Percentiles rank a stretch among this genome's conserved stretches.
Evolutionary conservation across 345 rosid species (phyloP).

Genomic region (Microthlaspi erraticum): DNA sequence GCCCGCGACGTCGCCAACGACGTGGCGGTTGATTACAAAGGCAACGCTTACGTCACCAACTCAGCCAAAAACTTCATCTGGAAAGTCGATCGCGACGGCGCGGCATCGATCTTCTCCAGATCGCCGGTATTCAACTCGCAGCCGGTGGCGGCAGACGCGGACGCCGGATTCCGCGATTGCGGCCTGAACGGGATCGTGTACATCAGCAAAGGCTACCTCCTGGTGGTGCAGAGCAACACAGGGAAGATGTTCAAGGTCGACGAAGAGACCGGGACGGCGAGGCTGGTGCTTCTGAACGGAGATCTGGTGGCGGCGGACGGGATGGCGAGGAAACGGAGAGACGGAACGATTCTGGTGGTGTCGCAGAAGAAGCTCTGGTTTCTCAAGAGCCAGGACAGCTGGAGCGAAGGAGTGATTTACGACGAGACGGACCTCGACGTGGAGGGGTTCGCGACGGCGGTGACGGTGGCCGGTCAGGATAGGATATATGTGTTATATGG

Average conservation of each 20-base stretch:
- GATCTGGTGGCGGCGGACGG: slow-evolving; percentile 68
- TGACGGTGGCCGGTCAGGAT: slow-evolving; percentile 58
- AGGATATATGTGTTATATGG: slow-evolving; percentile 84
- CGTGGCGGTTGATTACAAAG: slow-evolving; percentile 70
- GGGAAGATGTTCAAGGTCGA: slow-evolving; percentile 89
- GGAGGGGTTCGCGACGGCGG: slow-evolving; percentile 66
- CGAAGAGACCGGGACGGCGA: slow-evolving; percentile 66
- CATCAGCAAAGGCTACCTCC: slow-evolving; percentile 75
- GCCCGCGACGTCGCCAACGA: slow-evolving; percentile 61
- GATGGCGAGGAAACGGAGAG: slow-evolving; percentile 58
- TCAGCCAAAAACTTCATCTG: slow-evolving; percentile 83
- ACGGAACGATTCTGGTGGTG: slow-evolving; percentile 73
- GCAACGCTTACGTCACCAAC: slow-evolving; percentile 88
- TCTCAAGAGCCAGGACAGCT: slow-evolving; percentile 70
- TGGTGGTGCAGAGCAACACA: slow-evolving; percentile 84
- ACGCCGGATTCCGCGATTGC: slow-evolving; percentile 49
- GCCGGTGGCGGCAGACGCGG: slow-evolving; percentile 50
- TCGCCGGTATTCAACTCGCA: slow-evolving; percentile 54
- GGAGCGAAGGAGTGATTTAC: slow-evolving; percentile 75
- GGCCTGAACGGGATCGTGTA: slow-evolving; percentile 81
- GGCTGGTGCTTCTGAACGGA: slow-evolving; percentile 53
- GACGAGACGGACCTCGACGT: slow-evolving; percentile 69
- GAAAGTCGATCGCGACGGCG: slow-evolving; percentile 71
- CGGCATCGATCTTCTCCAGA: slow-evolving; percentile 69
- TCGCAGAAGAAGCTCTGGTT: slow-evolving; percentile 66